Conservation (phyloP, 305 asterid genomes). For the Fraxinus ornus region DNA sequence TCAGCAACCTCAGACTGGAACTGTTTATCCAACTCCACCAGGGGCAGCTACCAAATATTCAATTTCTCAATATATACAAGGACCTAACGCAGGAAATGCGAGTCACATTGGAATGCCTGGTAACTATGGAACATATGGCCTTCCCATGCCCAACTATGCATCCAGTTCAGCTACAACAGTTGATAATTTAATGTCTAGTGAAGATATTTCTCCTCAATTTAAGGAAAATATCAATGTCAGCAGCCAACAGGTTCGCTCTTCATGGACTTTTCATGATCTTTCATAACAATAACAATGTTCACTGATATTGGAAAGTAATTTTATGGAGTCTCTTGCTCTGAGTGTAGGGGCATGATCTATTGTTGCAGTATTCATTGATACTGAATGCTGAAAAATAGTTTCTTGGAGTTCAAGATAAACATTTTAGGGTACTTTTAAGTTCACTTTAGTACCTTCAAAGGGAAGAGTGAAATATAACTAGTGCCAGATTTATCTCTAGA, state of each 20-base stretch:
- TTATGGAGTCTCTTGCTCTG: constrained; percentile 3
- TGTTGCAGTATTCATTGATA: background rate
- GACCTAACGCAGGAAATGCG: constrained; percentile 52
- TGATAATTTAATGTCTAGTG: constrained; percentile 66
- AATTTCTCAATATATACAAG: constrained; percentile 61
- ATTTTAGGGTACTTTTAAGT: constrained; percentile 7
- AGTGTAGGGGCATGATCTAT: background rate
- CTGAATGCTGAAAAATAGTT: background rate
- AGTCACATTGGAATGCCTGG: constrained; percentile 69
- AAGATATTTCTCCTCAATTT: constrained; percentile 62
- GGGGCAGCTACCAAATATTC: constrained; percentile 75
- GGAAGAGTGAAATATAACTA: background rate
- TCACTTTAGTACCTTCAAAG: background rate
- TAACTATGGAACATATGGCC: constrained; percentile 70
- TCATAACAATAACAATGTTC: constrained; percentile 12
- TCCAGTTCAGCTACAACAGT: constrained; percentile 59
- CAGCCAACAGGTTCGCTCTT: constrained; percentile 74
- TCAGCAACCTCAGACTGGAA: constrained; percentile 82
- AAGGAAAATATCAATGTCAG: constrained; percentile 67
- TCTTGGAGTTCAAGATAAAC: background rate
- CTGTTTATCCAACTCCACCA: constrained; percentile 65
- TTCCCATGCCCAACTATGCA: constrained; percentile 58
- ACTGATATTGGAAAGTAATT: constrained; percentile 7
- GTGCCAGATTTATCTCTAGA: background rate
- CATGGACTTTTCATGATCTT: background rate